Evolutionary conservation across 768 basidiomycete species (phyloP), one percentile per base, ranked within the genome.

Genomic region (Boletus speciosus): DNA sequence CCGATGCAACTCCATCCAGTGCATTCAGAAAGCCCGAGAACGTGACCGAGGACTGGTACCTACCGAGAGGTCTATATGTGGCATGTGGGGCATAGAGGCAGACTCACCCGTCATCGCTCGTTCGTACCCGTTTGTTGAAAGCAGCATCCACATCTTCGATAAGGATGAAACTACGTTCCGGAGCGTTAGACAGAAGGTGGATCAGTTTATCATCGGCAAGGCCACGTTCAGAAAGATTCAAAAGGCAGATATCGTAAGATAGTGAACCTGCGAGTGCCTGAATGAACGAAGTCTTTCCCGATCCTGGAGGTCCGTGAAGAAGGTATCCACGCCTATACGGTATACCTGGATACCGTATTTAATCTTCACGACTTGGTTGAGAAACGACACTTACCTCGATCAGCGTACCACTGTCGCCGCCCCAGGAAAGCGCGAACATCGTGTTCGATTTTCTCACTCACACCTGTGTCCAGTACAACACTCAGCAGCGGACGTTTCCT

Each of bases 131-230:
- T 59, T 92, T 90, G 61, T 91, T 93, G 72, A 99, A 98, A 1
- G 94, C 96, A 29, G 96, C 95, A 67, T 99, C 97, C 12, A 99
- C 83, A 58, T 99, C 97, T 71, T 99, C 97, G 43, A 99, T 91
- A 31, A 98, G 79, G n/a, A 98, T 81, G 65, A 99, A 85, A 62
- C 91, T 92, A 53, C 92, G 81, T 65, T 97, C 93, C 0, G 96
- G 96, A 2, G 86, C 90, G 64, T 97, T 93, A 5, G 95, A 92
- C 36, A 98, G 75, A 3, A 98, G 79, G 64, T 97, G 91, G 59
- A 90, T 93, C 23, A 99, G 78, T 72, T 96, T 98, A 76, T 99
- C 97, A 68, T 99, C 97, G 37, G 92, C 89, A 29, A 98, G 79
- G 2, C 97, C 97, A 52, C 97, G 84, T 73, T 98, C 94, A 23